Evolutionary conservation across 2,329 filamentous ascomycete genomes (phyloP), one percentile per base, ranked within the genome.

Genomic region (Xylaria sp.): DNA sequence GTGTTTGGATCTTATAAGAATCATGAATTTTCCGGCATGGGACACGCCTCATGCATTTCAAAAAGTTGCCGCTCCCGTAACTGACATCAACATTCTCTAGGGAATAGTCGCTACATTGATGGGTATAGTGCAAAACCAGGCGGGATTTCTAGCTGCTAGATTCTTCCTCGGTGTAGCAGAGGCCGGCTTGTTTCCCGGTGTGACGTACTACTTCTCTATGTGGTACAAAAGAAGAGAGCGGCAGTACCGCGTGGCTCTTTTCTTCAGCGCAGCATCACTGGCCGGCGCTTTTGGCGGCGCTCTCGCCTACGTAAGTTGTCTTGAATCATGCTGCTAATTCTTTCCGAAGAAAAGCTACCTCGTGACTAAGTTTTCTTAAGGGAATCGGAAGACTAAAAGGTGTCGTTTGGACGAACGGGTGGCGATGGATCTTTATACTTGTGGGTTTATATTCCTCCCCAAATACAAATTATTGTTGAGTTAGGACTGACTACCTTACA

Each of bases 361-460:
- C 54, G 2, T 42, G 51, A 65, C 44, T 48, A 48, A 54, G 13
- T 23, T 65, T 51, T 27, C n/a, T 23, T 3, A 29, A 86, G 83
- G 86, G 85, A 0, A 88, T 88, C 62, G 84, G 84, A 0, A 83
- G 84, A 44, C 87, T 88, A 84, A 76, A 76, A 2, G 86, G 85
- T 0, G 77, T 86, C 0, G 85, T 86, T 0, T 87, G 84, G 81
- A 74, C 78, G 0, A 83, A 84, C 25, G 86, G 86, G 0, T 88
- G 86, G 86, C 80, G 82, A 1, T 88, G 86, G 87, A 89, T 89
- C 29, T 90, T 90, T 61, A 88, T 89, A 25, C 77, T 90, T 6
- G 86, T 88, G 70, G 72, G 79, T 73, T 27, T 32, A 1, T 6
- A 16, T 16, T 5, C 13, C 18, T 16, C 27, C 2, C 2, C 21